A percentile compares a stretch with the other conserved stretches of the same genome.
These are phyloP conservation scores for Discostella pseudostelligera DNA, from an alignment of 108 stramenopile genomes.

Conservation along the genomic window DNA sequence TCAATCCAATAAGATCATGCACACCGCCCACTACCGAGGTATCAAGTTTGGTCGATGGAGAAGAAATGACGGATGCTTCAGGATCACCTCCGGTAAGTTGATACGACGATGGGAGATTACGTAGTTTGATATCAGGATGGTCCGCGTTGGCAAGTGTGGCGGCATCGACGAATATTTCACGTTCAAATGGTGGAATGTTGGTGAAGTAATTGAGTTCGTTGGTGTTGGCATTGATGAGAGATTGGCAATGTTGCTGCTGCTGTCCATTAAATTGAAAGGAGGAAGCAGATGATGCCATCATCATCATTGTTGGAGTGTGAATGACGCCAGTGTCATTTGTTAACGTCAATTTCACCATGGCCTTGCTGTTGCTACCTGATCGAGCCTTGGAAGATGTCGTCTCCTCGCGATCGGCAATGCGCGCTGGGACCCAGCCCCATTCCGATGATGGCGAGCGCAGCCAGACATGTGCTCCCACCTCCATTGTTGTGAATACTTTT, in stretches of 20 bases:
- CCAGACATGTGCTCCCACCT: conserved; percentile 78
- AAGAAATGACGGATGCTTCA: conserved; percentile 52
- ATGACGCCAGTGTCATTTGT: conserved; percentile 51
- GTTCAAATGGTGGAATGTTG: conserved; percentile 57
- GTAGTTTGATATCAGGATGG: conserved; percentile 76
- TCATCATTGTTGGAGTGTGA: neutral
- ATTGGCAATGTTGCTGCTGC: too few relatives aligned
- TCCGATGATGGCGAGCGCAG: conserved; percentile 63
- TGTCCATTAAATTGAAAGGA: too few relatives aligned
- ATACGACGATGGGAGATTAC: conserved; percentile 65
- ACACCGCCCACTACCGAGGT: conserved; percentile 11
- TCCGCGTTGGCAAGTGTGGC: conserved; percentile 70
- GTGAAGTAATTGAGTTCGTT: conserved; percentile 43
- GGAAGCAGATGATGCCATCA: too few relatives aligned
- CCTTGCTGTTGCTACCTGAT: conserved; percentile 7
- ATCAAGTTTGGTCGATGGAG: conserved; percentile 40
- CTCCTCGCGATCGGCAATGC: conserved; percentile 61
- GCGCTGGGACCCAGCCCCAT: conserved; percentile 86
- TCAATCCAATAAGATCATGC: conserved; percentile 79
- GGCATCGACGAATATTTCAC: conserved; percentile 58
- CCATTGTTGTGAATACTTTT: too few relatives aligned
- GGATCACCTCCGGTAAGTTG: conserved; percentile 51
- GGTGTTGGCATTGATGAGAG: conserved; percentile 9
- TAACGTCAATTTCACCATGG: conserved; percentile 57
- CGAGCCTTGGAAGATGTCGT: conserved; percentile 34